Evolutionary conservation across 1,284 basidiomycete species (phyloP).

Genomic region (Tausonia pullulans): DNA sequence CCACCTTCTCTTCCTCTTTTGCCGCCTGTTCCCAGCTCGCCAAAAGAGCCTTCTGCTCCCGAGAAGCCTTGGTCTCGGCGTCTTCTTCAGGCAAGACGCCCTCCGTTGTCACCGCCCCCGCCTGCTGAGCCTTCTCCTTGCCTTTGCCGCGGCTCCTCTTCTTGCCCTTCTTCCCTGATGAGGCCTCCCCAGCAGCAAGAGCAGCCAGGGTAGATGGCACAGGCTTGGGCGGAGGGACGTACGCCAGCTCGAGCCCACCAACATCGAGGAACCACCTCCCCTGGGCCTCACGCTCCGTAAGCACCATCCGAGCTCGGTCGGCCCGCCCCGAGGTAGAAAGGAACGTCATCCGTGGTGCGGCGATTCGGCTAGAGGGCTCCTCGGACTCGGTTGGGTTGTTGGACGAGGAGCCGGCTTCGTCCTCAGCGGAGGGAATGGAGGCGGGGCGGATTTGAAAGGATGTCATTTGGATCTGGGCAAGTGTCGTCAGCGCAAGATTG

Average conservation of each 20-base stretch:
- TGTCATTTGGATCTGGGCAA: slow-evolving; percentile 1
- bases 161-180: slow-evolving; percentile 3
- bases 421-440: neutral
- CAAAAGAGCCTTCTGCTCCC: too few relatives aligned
- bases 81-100: too few relatives aligned
- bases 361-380: neutral
- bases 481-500: too few relatives aligned
- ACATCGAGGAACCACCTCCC: slow-evolving; percentile 9
- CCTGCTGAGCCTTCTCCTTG: slow-evolving; percentile 8
- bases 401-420: neutral
- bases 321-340: neutral
- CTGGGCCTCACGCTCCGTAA: neutral
- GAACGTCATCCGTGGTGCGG: neutral
- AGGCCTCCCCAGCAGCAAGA: neutral
- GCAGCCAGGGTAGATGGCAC: too few relatives aligned
- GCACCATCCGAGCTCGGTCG: neutral
- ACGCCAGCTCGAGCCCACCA: slow-evolving; percentile 3
- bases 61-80: too few relatives aligned
- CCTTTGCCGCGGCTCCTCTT: slow-evolving; percentile 3
- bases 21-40: too few relatives aligned
- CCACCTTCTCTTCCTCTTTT: too few relatives aligned
- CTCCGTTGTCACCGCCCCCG: neutral
- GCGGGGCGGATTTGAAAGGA: neutral
- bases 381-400: neutral
- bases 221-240: neutral